Percentiles rank a stretch among this genome's conserved stretches.
Evolutionary conservation across 441 rosid species (phyloP).

Genomic region (Adansonia gregorii): DNA sequence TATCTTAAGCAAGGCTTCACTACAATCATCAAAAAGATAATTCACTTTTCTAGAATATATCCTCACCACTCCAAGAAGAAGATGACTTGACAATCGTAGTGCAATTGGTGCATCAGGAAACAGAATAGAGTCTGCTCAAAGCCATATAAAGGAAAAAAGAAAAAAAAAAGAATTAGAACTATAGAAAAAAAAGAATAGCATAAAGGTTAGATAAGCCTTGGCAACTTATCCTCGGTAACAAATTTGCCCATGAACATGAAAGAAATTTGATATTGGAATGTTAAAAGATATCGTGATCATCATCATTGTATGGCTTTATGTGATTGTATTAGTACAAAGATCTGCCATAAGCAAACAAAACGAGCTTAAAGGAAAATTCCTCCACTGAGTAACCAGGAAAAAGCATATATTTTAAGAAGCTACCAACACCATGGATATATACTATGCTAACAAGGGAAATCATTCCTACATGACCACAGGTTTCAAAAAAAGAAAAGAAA

Average conservation of each 20-base stretch:
- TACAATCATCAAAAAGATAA: slow-evolving; percentile 99
- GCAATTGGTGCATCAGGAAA: slow-evolving; percentile 99
- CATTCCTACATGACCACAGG: not conserved
- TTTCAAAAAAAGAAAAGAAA: not conserved
- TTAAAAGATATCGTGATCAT: not conserved
- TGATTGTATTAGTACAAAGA: not conserved
- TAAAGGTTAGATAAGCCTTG: slow-evolving; percentile 7
- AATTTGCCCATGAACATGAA: slow-evolving; percentile 10
- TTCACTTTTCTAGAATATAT: slow-evolving; percentile 96
- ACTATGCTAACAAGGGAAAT: not conserved
- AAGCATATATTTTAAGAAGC: not conserved
- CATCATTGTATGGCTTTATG: not conserved
- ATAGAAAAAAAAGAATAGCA: not conserved
- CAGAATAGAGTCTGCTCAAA: slow-evolving; percentile 87
- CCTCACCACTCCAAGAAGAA: slow-evolving; percentile 98
- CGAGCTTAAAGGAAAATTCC: slow-evolving; percentile 1
- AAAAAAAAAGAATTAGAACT: not conserved
- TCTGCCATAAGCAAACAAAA: not conserved
- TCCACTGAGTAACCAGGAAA: not conserved
- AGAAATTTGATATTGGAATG: not conserved
- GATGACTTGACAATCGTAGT: slow-evolving; percentile 95
- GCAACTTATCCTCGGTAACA: slow-evolving; percentile 19
- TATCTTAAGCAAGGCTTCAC: slow-evolving; percentile 96
- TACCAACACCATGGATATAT: not conserved
- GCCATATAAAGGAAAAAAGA: not conserved